These are phyloP conservation scores for Mortierella antarctica DNA, from an alignment of 192 early-diverging fungal genomes.

Conservation along the genomic window DNA sequence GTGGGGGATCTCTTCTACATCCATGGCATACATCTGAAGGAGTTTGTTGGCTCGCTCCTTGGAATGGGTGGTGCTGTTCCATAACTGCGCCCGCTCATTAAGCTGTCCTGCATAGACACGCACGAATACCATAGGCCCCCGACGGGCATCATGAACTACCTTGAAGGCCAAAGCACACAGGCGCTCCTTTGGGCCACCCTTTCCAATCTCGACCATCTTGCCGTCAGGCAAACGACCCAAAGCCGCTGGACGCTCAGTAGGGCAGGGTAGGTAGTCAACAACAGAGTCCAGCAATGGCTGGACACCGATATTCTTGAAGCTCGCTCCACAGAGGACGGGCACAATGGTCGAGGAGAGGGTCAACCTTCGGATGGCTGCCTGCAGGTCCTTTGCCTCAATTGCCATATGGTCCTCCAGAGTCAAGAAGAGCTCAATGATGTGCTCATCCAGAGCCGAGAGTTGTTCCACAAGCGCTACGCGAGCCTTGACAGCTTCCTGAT, in stretches of 20 bases:
- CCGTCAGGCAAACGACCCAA: conserved; percentile 64
- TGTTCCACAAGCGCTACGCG: conserved; percentile 82
- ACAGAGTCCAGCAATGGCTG: conserved; percentile 93
- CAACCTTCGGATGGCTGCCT: conserved; percentile 74
- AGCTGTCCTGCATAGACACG: conserved; percentile 87
- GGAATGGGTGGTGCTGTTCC: conserved; percentile 70
- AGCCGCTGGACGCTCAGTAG: conserved; percentile 73
- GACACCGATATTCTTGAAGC: conserved; percentile 92
- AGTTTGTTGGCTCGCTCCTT: conserved; percentile 88
- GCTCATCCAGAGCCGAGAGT: conserved; percentile 85
- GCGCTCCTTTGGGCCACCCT: conserved; percentile 59
- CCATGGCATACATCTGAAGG: conserved; percentile 92
- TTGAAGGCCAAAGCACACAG: conserved; percentile 96
- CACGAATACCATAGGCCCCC: conserved; percentile 93
- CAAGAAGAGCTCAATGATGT: conserved; percentile 87
- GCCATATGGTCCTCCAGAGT: conserved; percentile 79
- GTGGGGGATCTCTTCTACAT: conserved; percentile 81
- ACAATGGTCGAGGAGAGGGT: conserved; percentile 76
- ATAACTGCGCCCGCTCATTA: conserved; percentile 72
- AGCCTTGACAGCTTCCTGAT: conserved; percentile 62
- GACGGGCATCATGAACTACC: conserved; percentile 82
- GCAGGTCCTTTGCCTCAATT: conserved; percentile 70
- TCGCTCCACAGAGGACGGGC: conserved; percentile 90
- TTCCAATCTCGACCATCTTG: conserved; percentile 49
- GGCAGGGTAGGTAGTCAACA: conserved; percentile 85